These are phyloP conservation scores for Perkinsus olseni DNA, from an alignment of 169 alveolate genomes.

Conservation along the genomic window DNA sequence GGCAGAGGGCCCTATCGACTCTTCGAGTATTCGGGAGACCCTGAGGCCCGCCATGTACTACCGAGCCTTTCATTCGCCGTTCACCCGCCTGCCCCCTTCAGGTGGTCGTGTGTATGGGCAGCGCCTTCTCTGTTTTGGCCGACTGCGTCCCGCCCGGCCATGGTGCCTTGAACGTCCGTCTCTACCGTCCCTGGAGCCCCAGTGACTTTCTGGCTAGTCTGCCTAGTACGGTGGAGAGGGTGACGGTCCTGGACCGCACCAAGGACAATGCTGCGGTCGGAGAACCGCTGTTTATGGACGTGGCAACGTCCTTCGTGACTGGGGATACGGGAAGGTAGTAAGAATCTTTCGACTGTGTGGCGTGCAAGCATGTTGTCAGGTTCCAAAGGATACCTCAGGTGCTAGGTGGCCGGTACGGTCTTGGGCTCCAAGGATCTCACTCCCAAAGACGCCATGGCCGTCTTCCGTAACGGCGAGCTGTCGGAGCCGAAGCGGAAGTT, in stretches of 20 bases:
- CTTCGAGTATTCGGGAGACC: slow-evolving; percentile 39
- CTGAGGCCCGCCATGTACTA: slow-evolving; percentile 30
- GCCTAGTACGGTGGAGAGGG: slow-evolving; percentile 34
- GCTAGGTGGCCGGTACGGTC: slow-evolving; percentile 46
- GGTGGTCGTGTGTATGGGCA: slow-evolving; percentile 43
- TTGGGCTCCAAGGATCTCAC: slow-evolving; percentile 48
- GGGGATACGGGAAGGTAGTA: neutral
- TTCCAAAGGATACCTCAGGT: neutral
- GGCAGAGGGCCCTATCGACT: slow-evolving; percentile 38
- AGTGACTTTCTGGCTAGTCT: slow-evolving; percentile 32
- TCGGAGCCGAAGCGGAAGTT: slow-evolving; percentile 37
- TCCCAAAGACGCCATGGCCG: slow-evolving; percentile 44
- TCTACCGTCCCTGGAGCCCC: slow-evolving; percentile 49
- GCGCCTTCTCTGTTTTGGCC: slow-evolving; percentile 41
- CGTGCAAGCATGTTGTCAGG: neutral
- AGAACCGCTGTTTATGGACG: slow-evolving; percentile 48
- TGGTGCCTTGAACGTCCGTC: slow-evolving; percentile 42
- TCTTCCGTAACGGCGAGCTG: slow-evolving; percentile 36
- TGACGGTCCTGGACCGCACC: slow-evolving; percentile 42
- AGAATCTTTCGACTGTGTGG: neutral
- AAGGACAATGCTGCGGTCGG: slow-evolving; percentile 44
- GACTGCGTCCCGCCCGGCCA: slow-evolving; percentile 27
- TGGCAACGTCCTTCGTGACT: slow-evolving; percentile 20
- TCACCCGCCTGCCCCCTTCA: slow-evolving; percentile 8
- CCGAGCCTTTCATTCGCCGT: slow-evolving; percentile 32